Evolutionary conservation across 495 filamentous ascomycete species (phyloP).

Genomic region (Xylaria nigripes): DNA sequence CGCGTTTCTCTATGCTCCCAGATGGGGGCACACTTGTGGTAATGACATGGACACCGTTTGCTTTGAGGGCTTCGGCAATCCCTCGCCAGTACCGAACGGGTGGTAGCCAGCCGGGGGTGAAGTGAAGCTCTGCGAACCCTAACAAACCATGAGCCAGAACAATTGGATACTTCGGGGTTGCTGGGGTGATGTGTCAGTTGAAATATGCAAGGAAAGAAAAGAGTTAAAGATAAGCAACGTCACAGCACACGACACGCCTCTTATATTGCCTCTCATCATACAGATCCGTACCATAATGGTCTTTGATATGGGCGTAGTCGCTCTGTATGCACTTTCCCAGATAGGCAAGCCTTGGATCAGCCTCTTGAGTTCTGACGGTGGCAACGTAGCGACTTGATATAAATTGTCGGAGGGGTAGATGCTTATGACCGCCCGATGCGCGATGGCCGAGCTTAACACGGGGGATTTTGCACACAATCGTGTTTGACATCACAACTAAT

Average conservation of each 20-base stretch:
- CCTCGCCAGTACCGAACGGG: constrained; percentile 88
- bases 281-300: constrained; percentile 64
- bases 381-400: neutral
- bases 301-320: constrained; percentile 65
- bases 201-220: neutral
- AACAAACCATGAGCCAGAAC: constrained; percentile 86
- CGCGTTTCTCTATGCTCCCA: constrained; percentile 69
- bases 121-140: constrained; percentile 76
- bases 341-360: constrained; percentile 53
- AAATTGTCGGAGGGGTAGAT: constrained; percentile 1
- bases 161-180: constrained; percentile 57
- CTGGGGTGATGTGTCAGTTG: neutral
- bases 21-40: constrained; percentile 72
- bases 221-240: neutral
- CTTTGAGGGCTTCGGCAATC: constrained; percentile 66
- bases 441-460: neutral
- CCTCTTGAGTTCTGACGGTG: constrained; percentile 12
- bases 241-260: neutral
- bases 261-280: no score
- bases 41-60: constrained; percentile 71
- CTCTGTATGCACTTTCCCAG: constrained; percentile 64
- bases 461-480: neutral
- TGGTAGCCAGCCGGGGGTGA: constrained; percentile 63
- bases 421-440: neutral
- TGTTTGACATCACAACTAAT: neutral